Conservation (phyloP, 139 green algal species). For the Chlorella sp. region DNA sequence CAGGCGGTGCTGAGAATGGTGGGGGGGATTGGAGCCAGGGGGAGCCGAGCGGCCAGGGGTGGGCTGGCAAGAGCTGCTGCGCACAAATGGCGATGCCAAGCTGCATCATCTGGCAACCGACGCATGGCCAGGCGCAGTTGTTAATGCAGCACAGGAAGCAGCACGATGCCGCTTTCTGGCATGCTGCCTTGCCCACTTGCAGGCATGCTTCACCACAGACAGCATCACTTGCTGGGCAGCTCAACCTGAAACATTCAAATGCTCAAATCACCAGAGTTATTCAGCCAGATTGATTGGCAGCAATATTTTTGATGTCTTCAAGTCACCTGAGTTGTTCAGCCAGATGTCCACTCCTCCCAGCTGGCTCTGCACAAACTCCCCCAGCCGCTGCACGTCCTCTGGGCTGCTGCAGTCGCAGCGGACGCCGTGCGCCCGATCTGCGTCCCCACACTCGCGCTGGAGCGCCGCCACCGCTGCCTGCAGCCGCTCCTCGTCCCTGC, state of each 20-base stretch:
- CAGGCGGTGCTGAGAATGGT: too few relatives aligned
- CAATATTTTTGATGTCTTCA: too few relatives aligned
- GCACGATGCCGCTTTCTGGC: background rate
- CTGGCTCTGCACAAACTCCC: conserved; percentile 30
- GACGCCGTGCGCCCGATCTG: conserved; percentile 23
- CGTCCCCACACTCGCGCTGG: conserved; percentile 21
- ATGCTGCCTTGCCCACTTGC: background rate
- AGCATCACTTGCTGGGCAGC: too few relatives aligned
- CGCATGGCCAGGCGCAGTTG: too few relatives aligned
- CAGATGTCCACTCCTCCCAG: conserved; percentile 61
- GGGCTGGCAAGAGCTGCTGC: too few relatives aligned
- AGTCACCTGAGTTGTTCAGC: conserved; percentile 75
- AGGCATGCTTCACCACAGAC: background rate
- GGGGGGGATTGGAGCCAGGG: background rate
- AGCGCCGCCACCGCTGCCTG: conserved; percentile 45
- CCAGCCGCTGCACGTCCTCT: conserved; percentile 45
- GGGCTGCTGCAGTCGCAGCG: conserved; percentile 48
- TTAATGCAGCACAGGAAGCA: background rate
- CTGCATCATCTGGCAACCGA: too few relatives aligned
- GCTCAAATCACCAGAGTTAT: conserved; percentile 71
- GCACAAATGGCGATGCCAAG: too few relatives aligned
- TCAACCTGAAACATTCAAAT: too few relatives aligned
- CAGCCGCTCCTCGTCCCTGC: conserved; percentile 48
- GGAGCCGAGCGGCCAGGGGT: background rate
- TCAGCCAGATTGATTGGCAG: conserved; percentile 76